Conservation (phyloP, 2,329 filamentous ascomycete genomes). For the Colletotrichum sp. region DNA sequence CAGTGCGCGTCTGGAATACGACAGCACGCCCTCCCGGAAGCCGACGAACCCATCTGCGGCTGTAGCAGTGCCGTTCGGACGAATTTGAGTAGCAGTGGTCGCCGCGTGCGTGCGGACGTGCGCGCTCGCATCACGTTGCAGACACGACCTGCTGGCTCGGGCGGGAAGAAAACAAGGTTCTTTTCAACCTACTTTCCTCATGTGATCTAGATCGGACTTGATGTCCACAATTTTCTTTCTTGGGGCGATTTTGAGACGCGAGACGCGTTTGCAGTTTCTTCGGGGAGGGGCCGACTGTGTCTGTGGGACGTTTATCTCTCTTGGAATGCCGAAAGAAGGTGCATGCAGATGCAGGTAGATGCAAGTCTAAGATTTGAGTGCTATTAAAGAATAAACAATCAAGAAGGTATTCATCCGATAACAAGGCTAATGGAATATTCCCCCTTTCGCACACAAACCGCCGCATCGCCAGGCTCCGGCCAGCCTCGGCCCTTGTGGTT, state of each 20-base stretch:
- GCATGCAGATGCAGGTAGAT: not conserved
- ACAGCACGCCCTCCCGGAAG: not conserved
- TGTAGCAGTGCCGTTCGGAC: not conserved
- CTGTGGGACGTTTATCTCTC: not conserved
- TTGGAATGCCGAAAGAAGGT: not conserved
- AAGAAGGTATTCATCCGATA: not conserved
- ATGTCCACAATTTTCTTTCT: not conserved
- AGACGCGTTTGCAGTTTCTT: not conserved
- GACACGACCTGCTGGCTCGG: conserved; percentile 6
- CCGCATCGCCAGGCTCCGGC: conserved; percentile 8
- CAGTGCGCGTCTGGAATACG: conserved; percentile 3
- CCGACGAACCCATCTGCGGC: conserved; percentile 2
- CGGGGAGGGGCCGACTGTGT: not conserved
- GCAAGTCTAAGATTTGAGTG: not conserved
- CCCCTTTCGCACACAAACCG: not conserved
- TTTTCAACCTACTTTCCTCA: not conserved
- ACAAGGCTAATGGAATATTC: not conserved
- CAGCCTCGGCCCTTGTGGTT: conserved; percentile 14
- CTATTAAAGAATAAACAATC: not conserved
- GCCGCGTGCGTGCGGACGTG: not conserved
- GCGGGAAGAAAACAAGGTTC: not conserved
- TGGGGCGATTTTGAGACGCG: not conserved
- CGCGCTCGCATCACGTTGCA: not conserved
- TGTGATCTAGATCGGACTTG: not conserved
- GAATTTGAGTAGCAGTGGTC: not conserved